Base-by-base conservation (phyloP, 1,284 basidiomycete species). In the Anthracocystis walkeri region DNA sequence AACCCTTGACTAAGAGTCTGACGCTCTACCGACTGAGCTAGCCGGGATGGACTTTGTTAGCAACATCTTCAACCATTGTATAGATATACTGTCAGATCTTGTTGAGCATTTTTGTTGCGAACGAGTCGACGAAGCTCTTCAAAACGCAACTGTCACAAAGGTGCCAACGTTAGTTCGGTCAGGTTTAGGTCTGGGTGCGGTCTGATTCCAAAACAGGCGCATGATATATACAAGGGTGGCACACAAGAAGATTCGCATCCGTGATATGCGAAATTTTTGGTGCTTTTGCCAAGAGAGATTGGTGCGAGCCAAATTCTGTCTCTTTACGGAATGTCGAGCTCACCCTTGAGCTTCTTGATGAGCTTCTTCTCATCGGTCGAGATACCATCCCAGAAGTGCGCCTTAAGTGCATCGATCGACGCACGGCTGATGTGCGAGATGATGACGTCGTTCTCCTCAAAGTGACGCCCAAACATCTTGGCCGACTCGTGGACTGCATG, bases 401-500 rank as follows among this genome's bases (percentile, higher is more conserved):
- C 88, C 91, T 94, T 82, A 80, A 61, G 58, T 16, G 53, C 21
- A 85, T 99, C 97, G 78, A 99, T 97, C 80, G 93, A 95, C 84
- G 92, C 90, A 60, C 97, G 90, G 49, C 93, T 92, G 84, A 99
- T 92, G 72, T 93, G 92, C 67, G 94, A 95, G 59, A 96, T 89
- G 44, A 98, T 86, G 80, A 97, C 94, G 86, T 99, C 96, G 86
- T 94, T 94, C 58, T 98, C 95, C 84, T 97, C 94, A 85, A 99
- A 97, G 86, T 94, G 93, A 64, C 92, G 90, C 11, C 83, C 83
- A 27, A 78, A 84, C 72, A 80, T 93, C 87, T 95, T 96, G 16
- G 95, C 91, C 41, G 93, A 92, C 87, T 98, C 93, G 87, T 99
- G 95, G 5, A 95, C 92, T 1, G 95, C 95, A 84, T 97, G 93